Evolutionary conservation across 345 rosid species (phyloP), one percentile per base, ranked within the genome.

Genomic region (Orychophragmus violaceus): DNA sequence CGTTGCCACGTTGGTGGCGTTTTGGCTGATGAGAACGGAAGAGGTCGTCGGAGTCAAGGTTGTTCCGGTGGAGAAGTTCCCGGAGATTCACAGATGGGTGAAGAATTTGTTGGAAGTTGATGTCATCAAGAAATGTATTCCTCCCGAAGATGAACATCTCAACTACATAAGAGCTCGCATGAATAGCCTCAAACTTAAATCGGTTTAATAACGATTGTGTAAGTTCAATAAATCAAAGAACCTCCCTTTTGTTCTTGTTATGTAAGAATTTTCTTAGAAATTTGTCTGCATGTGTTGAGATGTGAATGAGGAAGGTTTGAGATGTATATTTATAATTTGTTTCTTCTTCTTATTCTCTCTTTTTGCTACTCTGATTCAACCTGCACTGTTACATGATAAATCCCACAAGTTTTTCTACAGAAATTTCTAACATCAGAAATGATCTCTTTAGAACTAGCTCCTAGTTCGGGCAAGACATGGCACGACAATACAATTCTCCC

Each of bases 341-440:
- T n/a, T n/a, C n/a, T n/a, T n/a, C n/a, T 22, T 3, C 5, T 57
- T 55, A 27, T 57, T 57, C 23, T 32, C 10, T 37, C 11, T 39
- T 5, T n/a, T 19, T 22, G 21, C 69, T 76, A 71, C 19, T 68
- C 66, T 52, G 76, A 49, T 81, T 92, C 98, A 69, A 89, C 82
- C 62, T 92, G 95, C 17, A 89, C 58, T 0, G 95, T 89, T 71
- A 85, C 82, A 76, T 85, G 96, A 56, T 70, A 77, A 74, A 92
- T 84, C 71, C 81, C 80, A 65, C 74, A 68, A 30, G 67, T 72
- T 50, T 66, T 81, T 63, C 74, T 80, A 69, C 90, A 87, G 76
- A 81, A 83, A 39, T 80, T 78, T 77, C 76, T 80, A 37, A 89
- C 74, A 72, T 75, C 62, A 14, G 53, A 4, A 29, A 92, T 66